Percentiles rank a stretch among this genome's conserved stretches.
These are phyloP conservation scores for Skeletonema costatum DNA, from an alignment of 108 stramenopile species.

Conservation along the genomic window DNA sequence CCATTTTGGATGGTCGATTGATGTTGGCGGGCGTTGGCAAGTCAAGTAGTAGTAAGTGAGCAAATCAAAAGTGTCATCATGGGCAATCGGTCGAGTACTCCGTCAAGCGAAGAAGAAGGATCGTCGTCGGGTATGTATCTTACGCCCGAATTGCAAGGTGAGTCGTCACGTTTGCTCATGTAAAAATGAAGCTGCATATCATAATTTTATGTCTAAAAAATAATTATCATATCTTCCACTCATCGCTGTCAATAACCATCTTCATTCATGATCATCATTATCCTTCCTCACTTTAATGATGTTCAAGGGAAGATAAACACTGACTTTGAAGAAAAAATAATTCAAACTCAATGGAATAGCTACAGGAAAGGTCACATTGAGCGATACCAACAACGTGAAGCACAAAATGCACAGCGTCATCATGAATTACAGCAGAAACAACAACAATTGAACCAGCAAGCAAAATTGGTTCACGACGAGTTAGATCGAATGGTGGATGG, in stretches of 20 bases:
- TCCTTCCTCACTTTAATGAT: not conserved
- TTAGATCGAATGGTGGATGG: slow-evolving; percentile 30
- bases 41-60: no score
- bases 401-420: not conserved
- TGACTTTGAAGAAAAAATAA: slow-evolving; percentile 40
- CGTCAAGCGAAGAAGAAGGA: not conserved
- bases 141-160: slow-evolving; percentile 1
- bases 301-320: slow-evolving; percentile 29
- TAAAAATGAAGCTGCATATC: not conserved
- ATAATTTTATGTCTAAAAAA: not conserved
- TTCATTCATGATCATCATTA: not conserved
- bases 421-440: slow-evolving; percentile 21
- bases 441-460: slow-evolving; percentile 18
- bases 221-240: not conserved
- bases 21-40: no score
- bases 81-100: not conserved
- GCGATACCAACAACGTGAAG: slow-evolving; percentile 29
- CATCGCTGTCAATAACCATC: not conserved
- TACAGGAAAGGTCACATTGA: slow-evolving; percentile 27
- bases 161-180: not conserved
- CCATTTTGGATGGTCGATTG: not conserved
- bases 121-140: slow-evolving; percentile 2
- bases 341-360: slow-evolving; percentile 37
- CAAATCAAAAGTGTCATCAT: not conserved
- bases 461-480: slow-evolving; percentile 24